A percentile compares a stretch with the other conserved stretches of the same genome.
These are phyloP conservation scores for Tuber brumale DNA, from an alignment of 495 filamentous ascomycete species.

Conservation along the genomic window DNA sequence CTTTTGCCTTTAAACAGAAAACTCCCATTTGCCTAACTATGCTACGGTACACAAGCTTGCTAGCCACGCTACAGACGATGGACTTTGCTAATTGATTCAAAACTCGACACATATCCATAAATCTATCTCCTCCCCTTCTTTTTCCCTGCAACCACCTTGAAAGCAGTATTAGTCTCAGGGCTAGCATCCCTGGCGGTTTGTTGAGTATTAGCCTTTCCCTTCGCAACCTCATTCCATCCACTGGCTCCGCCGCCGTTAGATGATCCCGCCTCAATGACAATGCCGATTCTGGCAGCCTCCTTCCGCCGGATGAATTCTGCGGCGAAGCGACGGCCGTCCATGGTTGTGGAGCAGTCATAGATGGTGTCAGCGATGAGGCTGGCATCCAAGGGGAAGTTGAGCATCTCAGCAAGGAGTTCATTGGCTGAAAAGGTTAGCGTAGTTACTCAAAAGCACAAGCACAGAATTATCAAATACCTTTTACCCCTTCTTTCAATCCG, in stretches of 20 bases:
- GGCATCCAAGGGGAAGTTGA: constrained; percentile 65
- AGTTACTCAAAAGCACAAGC: constrained; percentile 6
- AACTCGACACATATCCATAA: constrained; percentile 12
- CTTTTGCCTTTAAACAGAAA: not conserved
- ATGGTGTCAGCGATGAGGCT: constrained; percentile 82
- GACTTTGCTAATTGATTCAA: not conserved
- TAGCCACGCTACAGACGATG: not conserved
- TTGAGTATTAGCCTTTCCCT: constrained; percentile 59
- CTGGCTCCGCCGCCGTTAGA: constrained; percentile 51
- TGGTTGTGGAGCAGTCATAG: constrained; percentile 73
- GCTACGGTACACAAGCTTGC: not conserved
- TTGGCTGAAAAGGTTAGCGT: constrained; percentile 57
- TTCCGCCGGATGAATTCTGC: constrained; percentile 90
- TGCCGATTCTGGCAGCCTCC: constrained; percentile 83
- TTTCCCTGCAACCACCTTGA: constrained; percentile 83
- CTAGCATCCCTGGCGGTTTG: constrained; percentile 47
- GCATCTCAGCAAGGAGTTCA: constrained; percentile 66
- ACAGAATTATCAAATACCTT: constrained; percentile 19
- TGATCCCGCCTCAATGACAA: constrained; percentile 55
- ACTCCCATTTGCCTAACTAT: not conserved
- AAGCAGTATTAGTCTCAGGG: constrained; percentile 53
- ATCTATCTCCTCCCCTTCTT: constrained; percentile 71
- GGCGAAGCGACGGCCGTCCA: constrained; percentile 86
- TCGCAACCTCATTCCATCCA: constrained; percentile 96
- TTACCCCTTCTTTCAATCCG: constrained; percentile 46